phyloP scores from a whole-genome alignment of 1,284 basidiomycete genomes.

The Apiotrichum mycotoxinovorans region DNA sequence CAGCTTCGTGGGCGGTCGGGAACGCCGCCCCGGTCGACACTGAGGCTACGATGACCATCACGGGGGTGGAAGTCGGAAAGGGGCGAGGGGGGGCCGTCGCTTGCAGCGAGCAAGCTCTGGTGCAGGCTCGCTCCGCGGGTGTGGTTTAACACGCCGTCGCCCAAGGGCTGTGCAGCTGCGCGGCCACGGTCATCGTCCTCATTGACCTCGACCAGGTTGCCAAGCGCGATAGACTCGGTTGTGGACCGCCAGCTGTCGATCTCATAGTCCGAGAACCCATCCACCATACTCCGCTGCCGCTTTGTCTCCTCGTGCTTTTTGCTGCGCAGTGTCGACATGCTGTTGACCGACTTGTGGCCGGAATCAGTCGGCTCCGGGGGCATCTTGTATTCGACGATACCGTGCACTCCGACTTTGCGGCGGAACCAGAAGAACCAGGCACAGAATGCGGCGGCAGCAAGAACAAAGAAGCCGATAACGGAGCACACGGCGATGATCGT shows the following conservation, averaged over 20 bases:
- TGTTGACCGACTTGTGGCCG: slow-evolving; percentile 18
- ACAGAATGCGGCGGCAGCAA: slow-evolving; percentile 41
- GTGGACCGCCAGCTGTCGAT: slow-evolving; percentile 36
- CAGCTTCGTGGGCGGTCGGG: too few species aligned
- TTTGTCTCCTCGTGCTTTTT: slow-evolving; percentile 41
- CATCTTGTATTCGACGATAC: slow-evolving; percentile 32
- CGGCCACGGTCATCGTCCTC: slow-evolving; percentile 20
- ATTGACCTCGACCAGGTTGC: slow-evolving; percentile 29
- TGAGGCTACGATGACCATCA: not conserved
- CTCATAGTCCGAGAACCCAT: slow-evolving; percentile 47
- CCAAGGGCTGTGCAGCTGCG: not conserved
- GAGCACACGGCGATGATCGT: slow-evolving; percentile 40
- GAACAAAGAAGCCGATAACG: slow-evolving; percentile 42
- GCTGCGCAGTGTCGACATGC: slow-evolving; percentile 28
- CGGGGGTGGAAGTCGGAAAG: not conserved
- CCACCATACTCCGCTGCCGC: slow-evolving; percentile 47
- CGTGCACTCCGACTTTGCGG: slow-evolving; percentile 39
- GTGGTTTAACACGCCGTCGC: slow-evolving; percentile 7
- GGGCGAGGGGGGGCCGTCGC: not conserved
- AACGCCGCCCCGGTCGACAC: not conserved
- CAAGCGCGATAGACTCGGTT: slow-evolving; percentile 34
- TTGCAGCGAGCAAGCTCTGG: slow-evolving; percentile 2
- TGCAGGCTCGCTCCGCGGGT: slow-evolving; percentile 16
- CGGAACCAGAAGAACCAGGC: slow-evolving; percentile 49
- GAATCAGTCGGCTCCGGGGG: not conserved